Percentiles rank a stretch among this genome's conserved stretches.
These are phyloP conservation scores for Cucumis cinereus DNA, from an alignment of 306 rosid species.

Conservation along the genomic window DNA sequence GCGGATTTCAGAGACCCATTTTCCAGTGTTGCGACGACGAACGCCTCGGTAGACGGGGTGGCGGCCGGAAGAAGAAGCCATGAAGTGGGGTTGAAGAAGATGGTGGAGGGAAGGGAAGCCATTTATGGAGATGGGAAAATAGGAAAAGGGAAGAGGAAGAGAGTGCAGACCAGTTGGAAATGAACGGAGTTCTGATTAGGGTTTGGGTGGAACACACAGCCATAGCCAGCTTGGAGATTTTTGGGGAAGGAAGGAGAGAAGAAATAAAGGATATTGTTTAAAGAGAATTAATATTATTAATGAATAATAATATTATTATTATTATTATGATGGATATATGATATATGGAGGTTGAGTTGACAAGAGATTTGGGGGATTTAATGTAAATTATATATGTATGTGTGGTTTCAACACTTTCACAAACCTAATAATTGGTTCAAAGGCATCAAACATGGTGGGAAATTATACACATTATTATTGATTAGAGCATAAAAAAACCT, in stretches of 20 bases:
- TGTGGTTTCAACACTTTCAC: neutral
- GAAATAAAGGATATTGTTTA: neutral
- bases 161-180: conserved; percentile 46
- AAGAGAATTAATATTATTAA: no score
- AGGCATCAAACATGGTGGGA: neutral
- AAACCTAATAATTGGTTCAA: neutral
- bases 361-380: neutral
- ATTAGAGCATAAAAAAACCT: no score
- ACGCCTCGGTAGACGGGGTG: conserved; percentile 35
- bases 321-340: neutral
- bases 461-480: no score
- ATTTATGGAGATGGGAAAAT: conserved; percentile 24
- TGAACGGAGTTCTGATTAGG: conserved; percentile 29
- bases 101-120: conserved; percentile 14
- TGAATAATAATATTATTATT: no score
- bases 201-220: conserved; percentile 17
- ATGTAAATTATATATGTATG: no score
- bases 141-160: neutral
- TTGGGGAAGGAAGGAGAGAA: neutral
- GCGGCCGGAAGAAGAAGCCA: conserved; percentile 6
- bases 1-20: conserved; percentile 51
- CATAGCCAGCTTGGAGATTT: conserved; percentile 26
- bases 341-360: neutral
- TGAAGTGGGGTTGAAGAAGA: neutral
- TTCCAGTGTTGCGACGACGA: conserved; percentile 37